phyloP scores from a whole-genome alignment of 495 filamentous ascomycete genomes.

The Thermochaetoides thermophila region DNA sequence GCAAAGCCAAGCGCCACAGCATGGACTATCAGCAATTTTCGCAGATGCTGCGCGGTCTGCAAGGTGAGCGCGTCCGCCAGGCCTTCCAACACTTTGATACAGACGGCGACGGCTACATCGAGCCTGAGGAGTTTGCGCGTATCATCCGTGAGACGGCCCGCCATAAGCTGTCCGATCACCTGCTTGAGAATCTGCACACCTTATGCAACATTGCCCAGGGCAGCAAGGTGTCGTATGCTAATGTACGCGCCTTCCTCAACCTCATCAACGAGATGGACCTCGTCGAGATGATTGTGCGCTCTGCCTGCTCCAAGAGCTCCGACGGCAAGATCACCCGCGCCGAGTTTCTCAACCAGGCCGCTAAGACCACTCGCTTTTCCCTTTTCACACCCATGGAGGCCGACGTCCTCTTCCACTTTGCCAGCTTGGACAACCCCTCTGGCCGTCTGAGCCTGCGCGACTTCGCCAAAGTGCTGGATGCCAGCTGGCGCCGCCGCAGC shows the following conservation, averaged over 20 bases:
- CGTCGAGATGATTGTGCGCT: constrained; percentile 79
- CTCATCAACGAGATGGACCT: constrained; percentile 95
- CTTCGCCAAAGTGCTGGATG: constrained; percentile 88
- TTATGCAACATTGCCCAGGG: constrained; percentile 88
- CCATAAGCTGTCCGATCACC: constrained; percentile 94
- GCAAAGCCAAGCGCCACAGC: constrained; percentile 66
- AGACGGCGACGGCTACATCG: constrained; percentile 92
- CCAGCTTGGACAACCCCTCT: constrained; percentile 75
- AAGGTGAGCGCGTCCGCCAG: constrained; percentile 88
- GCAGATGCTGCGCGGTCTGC: constrained; percentile 91
- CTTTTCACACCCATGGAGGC: constrained; percentile 97
- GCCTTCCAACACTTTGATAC: constrained; percentile 88
- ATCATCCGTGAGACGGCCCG: constrained; percentile 87
- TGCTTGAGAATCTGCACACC: constrained; percentile 83
- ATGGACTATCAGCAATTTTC: constrained; percentile 96
- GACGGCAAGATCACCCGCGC: constrained; percentile 89
- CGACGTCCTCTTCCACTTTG: constrained; percentile 97
- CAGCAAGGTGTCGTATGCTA: constrained; percentile 92
- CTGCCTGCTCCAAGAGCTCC: constrained; percentile 64
- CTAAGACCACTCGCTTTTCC: constrained; percentile 77
- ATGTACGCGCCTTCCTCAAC: constrained; percentile 94
- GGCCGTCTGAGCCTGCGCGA: constrained; percentile 69
- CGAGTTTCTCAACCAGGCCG: constrained; percentile 91
- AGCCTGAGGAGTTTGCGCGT: constrained; percentile 87
- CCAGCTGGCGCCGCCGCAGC: constrained; percentile 64